phyloP scores from a whole-genome alignment of 352 stramenopile genomes.

The Pythium myriotylum region DNA sequence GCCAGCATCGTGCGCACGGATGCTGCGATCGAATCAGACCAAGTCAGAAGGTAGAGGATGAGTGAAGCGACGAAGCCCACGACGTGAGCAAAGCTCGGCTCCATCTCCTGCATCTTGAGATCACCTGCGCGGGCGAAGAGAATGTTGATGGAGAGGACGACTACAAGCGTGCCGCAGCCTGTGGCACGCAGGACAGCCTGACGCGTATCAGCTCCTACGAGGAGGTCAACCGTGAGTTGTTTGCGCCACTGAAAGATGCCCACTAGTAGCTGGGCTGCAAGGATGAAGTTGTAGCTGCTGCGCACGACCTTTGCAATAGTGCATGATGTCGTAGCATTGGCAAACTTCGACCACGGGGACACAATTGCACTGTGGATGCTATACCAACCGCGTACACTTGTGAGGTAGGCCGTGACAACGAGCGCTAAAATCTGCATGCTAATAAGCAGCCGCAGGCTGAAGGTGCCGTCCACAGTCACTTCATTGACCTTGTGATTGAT shows the following conservation, averaged over 20 bases:
- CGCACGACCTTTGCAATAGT: conserved; percentile 43
- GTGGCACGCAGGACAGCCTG: conserved; percentile 34
- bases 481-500: conserved; percentile 46
- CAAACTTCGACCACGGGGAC: conserved; percentile 29
- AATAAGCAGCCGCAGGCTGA: conserved; percentile 38
- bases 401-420: conserved; percentile 38
- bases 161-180: conserved; percentile 36
- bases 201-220: conserved; percentile 35
- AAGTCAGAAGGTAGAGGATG: conserved; percentile 26
- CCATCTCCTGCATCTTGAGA: conserved; percentile 43
- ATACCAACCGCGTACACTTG: conserved; percentile 35
- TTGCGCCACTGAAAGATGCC: conserved; percentile 38
- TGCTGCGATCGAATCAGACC: conserved; percentile 5
- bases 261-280: conserved; percentile 38
- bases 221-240: conserved; percentile 40
- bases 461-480: conserved; percentile 39
- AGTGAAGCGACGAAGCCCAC: conserved; percentile 29
- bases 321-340: conserved; percentile 36
- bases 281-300: conserved; percentile 44
- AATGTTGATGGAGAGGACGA: conserved; percentile 38
- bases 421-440: conserved; percentile 38
- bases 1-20: conserved; percentile 25
- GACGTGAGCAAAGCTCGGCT: conserved; percentile 41
- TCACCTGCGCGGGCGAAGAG: conserved; percentile 38
- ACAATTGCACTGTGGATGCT: conserved; percentile 22